phyloP scores from a whole-genome alignment of 2,329 filamentous ascomycete species.

The Paecilomyces formosus region DNA sequence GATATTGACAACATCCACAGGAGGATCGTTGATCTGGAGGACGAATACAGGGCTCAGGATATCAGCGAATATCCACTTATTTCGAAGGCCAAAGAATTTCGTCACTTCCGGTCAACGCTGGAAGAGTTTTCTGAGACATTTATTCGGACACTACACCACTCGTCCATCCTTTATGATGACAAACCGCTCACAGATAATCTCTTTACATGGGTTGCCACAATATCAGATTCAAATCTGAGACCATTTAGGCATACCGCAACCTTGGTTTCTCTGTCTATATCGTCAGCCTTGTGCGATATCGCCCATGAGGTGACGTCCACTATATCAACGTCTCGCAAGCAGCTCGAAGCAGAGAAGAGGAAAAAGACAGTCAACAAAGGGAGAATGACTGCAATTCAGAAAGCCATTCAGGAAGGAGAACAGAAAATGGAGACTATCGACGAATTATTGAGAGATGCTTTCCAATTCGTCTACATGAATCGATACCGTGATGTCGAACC shows the following conservation, averaged over 20 bases:
- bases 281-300: constrained; percentile 67
- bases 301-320: constrained; percentile 63
- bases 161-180: constrained; percentile 73
- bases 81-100: constrained; percentile 67
- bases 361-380: constrained; percentile 67
- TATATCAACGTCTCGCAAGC: constrained; percentile 68
- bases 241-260: constrained; percentile 94
- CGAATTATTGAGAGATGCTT: constrained; percentile 71
- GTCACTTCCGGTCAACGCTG: constrained; percentile 70
- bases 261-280: constrained; percentile 71
- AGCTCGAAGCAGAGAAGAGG: constrained; percentile 70
- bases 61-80: constrained; percentile 89
- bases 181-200: constrained; percentile 76
- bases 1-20: constrained; percentile 82
- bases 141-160: constrained; percentile 70
- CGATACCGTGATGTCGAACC: constrained; percentile 91
- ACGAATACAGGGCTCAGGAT: constrained; percentile 73
- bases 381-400: constrained; percentile 65
- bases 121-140: constrained; percentile 72
- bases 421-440: constrained; percentile 63
- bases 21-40: constrained; percentile 75
- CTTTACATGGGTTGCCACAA: constrained; percentile 78
- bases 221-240: constrained; percentile 80
- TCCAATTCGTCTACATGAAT: constrained; percentile 89
- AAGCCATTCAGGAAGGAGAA: constrained; percentile 62